Evolutionary conservation across 768 basidiomycete genomes (phyloP).

Genomic region (Russula vinacea): DNA sequence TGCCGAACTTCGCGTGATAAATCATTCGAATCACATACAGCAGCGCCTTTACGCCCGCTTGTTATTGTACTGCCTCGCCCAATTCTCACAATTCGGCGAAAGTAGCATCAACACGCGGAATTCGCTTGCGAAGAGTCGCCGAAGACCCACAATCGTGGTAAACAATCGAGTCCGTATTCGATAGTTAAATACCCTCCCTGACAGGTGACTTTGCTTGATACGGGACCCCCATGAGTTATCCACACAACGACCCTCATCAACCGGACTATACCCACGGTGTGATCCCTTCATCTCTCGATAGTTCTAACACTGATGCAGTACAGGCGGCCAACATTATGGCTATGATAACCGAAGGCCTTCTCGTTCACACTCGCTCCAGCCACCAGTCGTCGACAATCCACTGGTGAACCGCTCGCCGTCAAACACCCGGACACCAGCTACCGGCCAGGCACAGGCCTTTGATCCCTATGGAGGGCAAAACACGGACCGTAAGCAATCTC

Average conservation of each 20-base stretch:
- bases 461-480: not conserved
- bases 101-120: constrained; percentile 13
- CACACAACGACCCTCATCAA: not conserved
- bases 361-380: not conserved
- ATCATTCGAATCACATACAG: not conserved
- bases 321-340: not conserved
- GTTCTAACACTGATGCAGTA: not conserved
- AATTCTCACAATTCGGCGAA: constrained; percentile 11
- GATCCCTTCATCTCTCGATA: not conserved
- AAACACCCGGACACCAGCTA: not conserved
- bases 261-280: not conserved
- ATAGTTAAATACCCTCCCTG: constrained; percentile 9
- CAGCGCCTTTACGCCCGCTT: constrained; percentile 11
- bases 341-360: not conserved
- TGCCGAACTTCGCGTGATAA: constrained; percentile 6
- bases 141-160: not conserved
- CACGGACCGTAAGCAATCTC: constrained; percentile 4
- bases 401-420: not conserved
- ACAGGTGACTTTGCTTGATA: not conserved
- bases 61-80: constrained; percentile 19
- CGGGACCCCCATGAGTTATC: constrained; percentile 10
- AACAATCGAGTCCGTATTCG: not conserved
- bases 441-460: not conserved
- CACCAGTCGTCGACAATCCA: not conserved
- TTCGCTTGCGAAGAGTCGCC: not conserved